These are phyloP conservation scores for Phytophthora pseudosyringae DNA, from an alignment of 352 stramenopile genomes.

Conservation along the genomic window DNA sequence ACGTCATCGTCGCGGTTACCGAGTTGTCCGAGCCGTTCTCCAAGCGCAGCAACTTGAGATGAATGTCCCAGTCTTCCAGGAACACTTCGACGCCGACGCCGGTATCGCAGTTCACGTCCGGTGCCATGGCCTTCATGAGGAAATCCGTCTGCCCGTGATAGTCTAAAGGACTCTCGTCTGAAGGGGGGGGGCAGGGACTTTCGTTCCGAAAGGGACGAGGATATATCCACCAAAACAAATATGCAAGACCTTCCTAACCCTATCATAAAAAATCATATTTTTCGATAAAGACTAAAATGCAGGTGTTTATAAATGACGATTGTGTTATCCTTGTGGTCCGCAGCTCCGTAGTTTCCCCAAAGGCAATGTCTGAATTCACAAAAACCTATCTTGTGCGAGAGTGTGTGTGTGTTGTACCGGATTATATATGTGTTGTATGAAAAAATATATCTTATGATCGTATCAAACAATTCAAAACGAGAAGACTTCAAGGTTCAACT, in stretches of 20 bases:
- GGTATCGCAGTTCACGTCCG: too few species aligned
- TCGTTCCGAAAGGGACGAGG: too few species aligned
- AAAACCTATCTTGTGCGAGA: neutral
- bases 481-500: neutral
- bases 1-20: too few species aligned
- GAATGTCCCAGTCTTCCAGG: too few species aligned
- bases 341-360: slow-evolving; percentile 8
- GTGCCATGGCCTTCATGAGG: too few species aligned
- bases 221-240: slow-evolving; percentile 13
- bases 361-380: slow-evolving; percentile 6
- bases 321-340: neutral
- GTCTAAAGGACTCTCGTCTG: too few species aligned
- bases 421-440: neutral
- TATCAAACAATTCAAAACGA: neutral
- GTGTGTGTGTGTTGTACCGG: neutral
- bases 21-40: too few species aligned
- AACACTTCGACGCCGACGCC: too few species aligned
- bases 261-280: neutral
- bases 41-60: too few species aligned
- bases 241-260: neutral
- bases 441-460: neutral
- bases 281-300: neutral
- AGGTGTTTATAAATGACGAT: slow-evolving; percentile 21
- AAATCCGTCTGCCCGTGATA: too few species aligned
- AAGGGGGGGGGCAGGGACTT: too few species aligned